These are phyloP conservation scores for Arxiozyma telluris DNA, from an alignment of 1,139 yeast species.

Conservation along the genomic window DNA sequence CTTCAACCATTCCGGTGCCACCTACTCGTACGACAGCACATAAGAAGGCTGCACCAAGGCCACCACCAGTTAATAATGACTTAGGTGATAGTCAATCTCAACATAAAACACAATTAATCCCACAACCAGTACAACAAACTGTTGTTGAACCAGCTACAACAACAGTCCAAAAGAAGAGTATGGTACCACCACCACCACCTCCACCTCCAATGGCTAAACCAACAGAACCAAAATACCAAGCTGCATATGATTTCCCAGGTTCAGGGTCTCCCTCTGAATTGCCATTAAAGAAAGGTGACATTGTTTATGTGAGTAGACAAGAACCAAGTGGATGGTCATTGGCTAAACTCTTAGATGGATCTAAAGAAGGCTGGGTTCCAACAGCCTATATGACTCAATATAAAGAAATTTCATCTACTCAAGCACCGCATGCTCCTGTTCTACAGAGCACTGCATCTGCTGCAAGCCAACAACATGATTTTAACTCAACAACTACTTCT, in stretches of 20 bases:
- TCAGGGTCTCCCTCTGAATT: constrained; percentile 74
- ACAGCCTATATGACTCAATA: constrained; percentile 72
- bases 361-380: constrained; percentile 95
- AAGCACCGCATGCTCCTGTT: constrained; percentile 34
- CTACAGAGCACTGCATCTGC: not conserved
- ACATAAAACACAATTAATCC: constrained; percentile 6
- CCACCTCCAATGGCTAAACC: constrained; percentile 53
- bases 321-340: constrained; percentile 89
- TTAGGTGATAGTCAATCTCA: not conserved
- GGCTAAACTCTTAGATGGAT: constrained; percentile 66
- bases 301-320: constrained; percentile 59
- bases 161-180: constrained; percentile 16
- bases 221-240: constrained; percentile 69
- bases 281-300: constrained; percentile 66
- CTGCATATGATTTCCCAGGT: constrained; percentile 84
- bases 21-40: constrained; percentile 7
- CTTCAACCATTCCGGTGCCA: not conserved
- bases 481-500: not conserved
- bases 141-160: constrained; percentile 18
- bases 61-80: constrained; percentile 12
- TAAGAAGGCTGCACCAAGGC: constrained; percentile 10
- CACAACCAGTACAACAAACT: constrained; percentile 10
- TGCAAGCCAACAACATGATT: not conserved
- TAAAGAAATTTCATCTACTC: constrained; percentile 38
- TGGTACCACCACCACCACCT: constrained; percentile 55